phyloP scores from a whole-genome alignment of 73 alveolate species.

The Stentor roeselii region DNA sequence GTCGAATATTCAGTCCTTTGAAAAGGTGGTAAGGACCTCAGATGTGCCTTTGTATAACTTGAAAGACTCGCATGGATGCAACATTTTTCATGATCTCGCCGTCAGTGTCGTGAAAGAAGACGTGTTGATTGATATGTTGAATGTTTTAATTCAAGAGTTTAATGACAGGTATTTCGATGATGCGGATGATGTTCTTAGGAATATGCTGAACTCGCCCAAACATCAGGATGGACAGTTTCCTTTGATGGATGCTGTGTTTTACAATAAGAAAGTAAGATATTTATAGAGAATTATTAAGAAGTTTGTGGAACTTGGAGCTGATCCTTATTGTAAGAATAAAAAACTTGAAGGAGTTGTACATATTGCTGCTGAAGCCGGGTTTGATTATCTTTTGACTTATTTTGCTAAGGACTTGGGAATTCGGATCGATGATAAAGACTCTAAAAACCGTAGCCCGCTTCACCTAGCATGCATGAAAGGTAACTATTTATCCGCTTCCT shows the following conservation, averaged over 20 bases:
- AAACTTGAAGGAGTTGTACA: constrained; percentile 71
- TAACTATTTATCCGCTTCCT: constrained; percentile 68
- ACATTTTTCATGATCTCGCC: constrained; percentile 22
- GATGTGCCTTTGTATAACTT: background rate
- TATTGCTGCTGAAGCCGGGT: constrained; percentile 79
- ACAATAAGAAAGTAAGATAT: constrained; percentile 16
- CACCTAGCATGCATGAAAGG: constrained; percentile 90
- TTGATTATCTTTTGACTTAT: constrained; percentile 31
- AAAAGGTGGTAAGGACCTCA: background rate
- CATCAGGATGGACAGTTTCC: background rate
- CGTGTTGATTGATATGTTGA: background rate
- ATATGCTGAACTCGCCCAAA: background rate
- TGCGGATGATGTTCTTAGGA: background rate
- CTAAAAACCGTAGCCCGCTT: constrained; percentile 61
- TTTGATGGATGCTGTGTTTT: background rate
- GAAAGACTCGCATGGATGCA: background rate
- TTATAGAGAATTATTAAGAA: constrained; percentile 40
- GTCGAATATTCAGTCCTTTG: background rate
- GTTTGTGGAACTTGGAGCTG: constrained; percentile 63
- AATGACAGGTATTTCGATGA: background rate
- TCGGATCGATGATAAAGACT: constrained; percentile 38
- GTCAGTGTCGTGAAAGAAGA: constrained; percentile 6
- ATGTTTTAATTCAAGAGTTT: background rate
- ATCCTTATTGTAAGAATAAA: constrained; percentile 47
- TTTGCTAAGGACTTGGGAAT: constrained; percentile 35